phyloP scores from a whole-genome alignment of 257 asterid species.

The Thymus quinquecostatus region DNA sequence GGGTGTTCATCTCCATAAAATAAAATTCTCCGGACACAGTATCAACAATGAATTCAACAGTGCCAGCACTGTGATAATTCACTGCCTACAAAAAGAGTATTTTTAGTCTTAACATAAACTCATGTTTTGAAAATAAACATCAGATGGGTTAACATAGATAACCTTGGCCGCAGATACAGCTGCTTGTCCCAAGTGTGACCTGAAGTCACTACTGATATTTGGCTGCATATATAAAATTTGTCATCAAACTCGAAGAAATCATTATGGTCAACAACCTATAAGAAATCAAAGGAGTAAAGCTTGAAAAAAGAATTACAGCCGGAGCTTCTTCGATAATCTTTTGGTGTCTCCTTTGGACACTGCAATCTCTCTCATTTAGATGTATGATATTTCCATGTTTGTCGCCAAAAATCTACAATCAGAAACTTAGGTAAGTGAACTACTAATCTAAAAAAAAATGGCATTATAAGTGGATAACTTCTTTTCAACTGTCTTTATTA shows the following conservation, averaged over 20 bases:
- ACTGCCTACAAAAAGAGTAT: conserved; percentile 73
- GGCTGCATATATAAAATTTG: conserved; percentile 66
- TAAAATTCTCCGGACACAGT: conserved; percentile 81
- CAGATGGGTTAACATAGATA: conserved; percentile 30
- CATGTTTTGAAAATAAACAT: not conserved
- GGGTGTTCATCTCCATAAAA: conserved; percentile 99
- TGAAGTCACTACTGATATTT: conserved; percentile 65
- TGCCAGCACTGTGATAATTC: conserved; percentile 88
- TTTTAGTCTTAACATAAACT: conserved; percentile 5
- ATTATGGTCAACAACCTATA: conserved; percentile 27
- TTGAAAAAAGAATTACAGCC: conserved; percentile 62
- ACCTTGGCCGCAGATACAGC: conserved; percentile 99
- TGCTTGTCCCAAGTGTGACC: conserved; percentile 87
- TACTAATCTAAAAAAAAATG: conserved; percentile 20
- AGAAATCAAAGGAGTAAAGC: conserved; percentile 31
- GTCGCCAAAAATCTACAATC: conserved; percentile 86
- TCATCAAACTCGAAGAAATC: conserved; percentile 30
- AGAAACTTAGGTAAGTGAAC: conserved; percentile 13
- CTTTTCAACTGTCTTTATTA: conserved; percentile 17
- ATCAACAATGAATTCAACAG: conserved; percentile 96
- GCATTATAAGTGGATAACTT: conserved; percentile 14
- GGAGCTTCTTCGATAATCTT: conserved; percentile 99
- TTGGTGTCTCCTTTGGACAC: conserved; percentile 98
- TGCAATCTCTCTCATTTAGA: conserved; percentile 97
- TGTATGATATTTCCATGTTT: conserved; percentile 82